Evolutionary conservation across 2,329 filamentous ascomycete genomes (phyloP), one percentile per base, ranked within the genome.

Genomic region (Phialophora tarda): DNA sequence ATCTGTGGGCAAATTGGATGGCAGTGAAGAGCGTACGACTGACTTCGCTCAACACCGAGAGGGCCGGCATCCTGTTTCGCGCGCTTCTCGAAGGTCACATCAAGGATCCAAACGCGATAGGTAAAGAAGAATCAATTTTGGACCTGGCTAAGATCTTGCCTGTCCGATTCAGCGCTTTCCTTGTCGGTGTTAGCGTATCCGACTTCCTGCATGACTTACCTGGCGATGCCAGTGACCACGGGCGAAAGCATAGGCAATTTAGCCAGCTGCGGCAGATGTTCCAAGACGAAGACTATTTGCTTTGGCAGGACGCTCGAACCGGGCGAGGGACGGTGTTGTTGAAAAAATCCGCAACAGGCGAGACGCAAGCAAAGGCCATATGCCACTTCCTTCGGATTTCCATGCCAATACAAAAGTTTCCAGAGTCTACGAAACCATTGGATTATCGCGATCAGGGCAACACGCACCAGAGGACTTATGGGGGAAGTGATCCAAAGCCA

Each of bases 11-110:
- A 73, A 98, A 98, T 77, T 94, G 96, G 77, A 84, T 87, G 38
- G 95, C 93, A 50, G 94, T 99, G 4, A 85, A 89, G 68, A 85
- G 90, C 57, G 93, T 99, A 17, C 88, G 88, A 75, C 92, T 98
- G 89, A 86, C 86, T 47, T 91, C 87, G 6, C 82, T 98, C 41
- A 98, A 97, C 78, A 85, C 92, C 24, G 93, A 98, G 77, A 86
- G 95, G 41, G 91, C 93, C 1, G 91, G 89, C 56, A 87, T 97
- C 23, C 82, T 96, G 1, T 89, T 93, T 72, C 66, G 69, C 6
- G 61, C 73, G 3, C 30, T 70, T 26, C 63, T 72, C 24, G 67
- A 74, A 21, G 69, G 74, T 34, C 77, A 74, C 34, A 48, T 34
- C 38, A 57, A 56, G 47, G 38, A 50, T 23, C 38, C 67, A 10